A percentile compares a stretch with the other conserved stretches of the same genome.
These are phyloP conservation scores for Glonium stellatum DNA, from an alignment of 495 filamentous ascomycete species.

Conservation along the genomic window DNA sequence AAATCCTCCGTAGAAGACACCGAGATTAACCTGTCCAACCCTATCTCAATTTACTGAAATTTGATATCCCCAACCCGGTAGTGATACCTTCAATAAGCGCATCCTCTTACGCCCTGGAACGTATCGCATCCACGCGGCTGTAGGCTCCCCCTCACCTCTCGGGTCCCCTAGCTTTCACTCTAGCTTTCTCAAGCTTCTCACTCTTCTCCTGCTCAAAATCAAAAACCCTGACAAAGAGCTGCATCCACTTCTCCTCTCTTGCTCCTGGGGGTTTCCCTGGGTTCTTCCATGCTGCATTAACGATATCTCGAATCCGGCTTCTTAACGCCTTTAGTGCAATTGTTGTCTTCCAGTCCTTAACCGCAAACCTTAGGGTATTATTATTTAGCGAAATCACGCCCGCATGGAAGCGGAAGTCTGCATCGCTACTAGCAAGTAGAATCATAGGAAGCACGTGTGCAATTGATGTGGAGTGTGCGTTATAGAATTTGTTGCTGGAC, in stretches of 20 bases:
- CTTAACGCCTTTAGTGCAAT: constrained; percentile 75
- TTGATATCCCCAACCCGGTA: too few relatives aligned
- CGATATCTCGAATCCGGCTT: constrained; percentile 26
- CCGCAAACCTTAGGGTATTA: constrained; percentile 77
- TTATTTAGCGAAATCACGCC: constrained; percentile 80
- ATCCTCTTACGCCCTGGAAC: too few relatives aligned
- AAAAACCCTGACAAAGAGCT: constrained; percentile 20
- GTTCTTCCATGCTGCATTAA: constrained; percentile 20
- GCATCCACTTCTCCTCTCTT: constrained; percentile 26
- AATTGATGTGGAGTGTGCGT: constrained; percentile 82
- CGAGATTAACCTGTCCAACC: too few relatives aligned
- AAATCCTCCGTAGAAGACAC: too few relatives aligned
- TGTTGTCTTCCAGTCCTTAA: constrained; percentile 86
- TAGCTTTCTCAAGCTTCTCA: constrained; percentile 15
- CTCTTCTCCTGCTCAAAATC: constrained; percentile 15
- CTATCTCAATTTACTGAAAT: too few relatives aligned
- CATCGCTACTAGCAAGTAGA: constrained; percentile 72
- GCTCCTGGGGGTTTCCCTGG: constrained; percentile 14
- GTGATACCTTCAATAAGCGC: too few relatives aligned
- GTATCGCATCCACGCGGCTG: too few relatives aligned
- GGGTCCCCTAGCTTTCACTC: constrained; percentile 12
- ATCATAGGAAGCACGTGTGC: constrained; percentile 76
- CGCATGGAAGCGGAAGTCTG: constrained; percentile 77
- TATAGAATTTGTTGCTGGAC: constrained; percentile 67
- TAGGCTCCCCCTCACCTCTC: constrained; percentile 9